Conservation (phyloP, 73 alveolate species). For the Symbiodinium pilosum region DNA sequence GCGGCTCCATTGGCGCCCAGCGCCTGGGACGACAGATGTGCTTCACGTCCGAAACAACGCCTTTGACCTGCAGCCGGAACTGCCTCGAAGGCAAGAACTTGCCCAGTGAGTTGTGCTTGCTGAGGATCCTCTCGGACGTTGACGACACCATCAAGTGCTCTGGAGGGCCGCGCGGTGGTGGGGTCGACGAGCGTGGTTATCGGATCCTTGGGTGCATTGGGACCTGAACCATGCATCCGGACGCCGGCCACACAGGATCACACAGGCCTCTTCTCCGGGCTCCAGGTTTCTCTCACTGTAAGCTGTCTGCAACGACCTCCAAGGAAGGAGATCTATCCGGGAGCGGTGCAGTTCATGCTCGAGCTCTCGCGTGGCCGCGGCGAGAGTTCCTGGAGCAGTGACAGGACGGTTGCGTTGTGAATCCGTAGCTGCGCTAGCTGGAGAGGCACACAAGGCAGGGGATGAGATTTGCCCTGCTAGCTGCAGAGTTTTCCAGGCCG, state of each 20-base stretch:
- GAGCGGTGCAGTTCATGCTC: slow-evolving; percentile 85
- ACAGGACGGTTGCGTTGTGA: too few relatives aligned
- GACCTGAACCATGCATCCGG: too few relatives aligned
- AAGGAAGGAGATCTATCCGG: slow-evolving; percentile 73
- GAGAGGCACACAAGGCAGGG: too few relatives aligned
- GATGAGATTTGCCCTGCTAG: too few relatives aligned
- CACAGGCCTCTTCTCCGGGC: too few relatives aligned
- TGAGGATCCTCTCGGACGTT: slow-evolving; percentile 75
- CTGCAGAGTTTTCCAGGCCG: not conserved
- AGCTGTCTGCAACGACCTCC: not conserved
- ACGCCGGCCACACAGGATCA: too few relatives aligned
- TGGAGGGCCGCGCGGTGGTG: slow-evolving; percentile 94
- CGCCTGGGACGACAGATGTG: not conserved
- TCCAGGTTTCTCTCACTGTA: too few relatives aligned
- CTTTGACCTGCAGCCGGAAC: too few relatives aligned
- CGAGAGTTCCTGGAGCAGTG: not conserved
- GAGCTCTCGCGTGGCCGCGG: slow-evolving; percentile 51
- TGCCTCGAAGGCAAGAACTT: too few relatives aligned
- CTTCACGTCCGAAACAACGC: too few relatives aligned
- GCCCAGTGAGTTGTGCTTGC: not conserved
- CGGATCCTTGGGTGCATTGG: not conserved
- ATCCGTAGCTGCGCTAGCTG: too few relatives aligned
- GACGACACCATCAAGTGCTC: slow-evolving; percentile 90
- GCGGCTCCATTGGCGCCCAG: slow-evolving; percentile 49
- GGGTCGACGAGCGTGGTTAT: slow-evolving; percentile 39